These are phyloP conservation scores for Euphrasia confusa DNA, from an alignment of 257 asterid genomes.

Conservation along the genomic window DNA sequence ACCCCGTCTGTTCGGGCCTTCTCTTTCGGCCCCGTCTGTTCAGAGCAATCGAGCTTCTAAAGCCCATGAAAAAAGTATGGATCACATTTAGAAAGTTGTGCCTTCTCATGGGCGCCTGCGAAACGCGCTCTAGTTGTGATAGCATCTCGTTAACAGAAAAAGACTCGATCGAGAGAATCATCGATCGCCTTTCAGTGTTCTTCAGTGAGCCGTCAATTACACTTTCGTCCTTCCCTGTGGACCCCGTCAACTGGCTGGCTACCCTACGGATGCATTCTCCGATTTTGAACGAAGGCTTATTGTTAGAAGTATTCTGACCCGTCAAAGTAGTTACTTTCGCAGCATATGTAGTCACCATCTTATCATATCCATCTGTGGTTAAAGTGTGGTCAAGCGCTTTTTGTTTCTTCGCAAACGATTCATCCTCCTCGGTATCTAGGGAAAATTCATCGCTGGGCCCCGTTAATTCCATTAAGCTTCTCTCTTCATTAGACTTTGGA, in stretches of 20 bases:
- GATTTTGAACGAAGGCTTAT: constrained; percentile 75
- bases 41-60: constrained; percentile 49
- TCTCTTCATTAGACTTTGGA: constrained; percentile 45
- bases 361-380: constrained; percentile 45
- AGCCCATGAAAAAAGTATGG: constrained; percentile 42
- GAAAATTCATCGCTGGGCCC: constrained; percentile 32
- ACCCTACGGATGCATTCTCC: constrained; percentile 93
- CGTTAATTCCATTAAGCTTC: constrained; percentile 58
- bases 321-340: constrained; percentile 49
- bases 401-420: constrained; percentile 41
- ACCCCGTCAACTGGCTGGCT: constrained; percentile 78
- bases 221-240: constrained; percentile 38
- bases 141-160: constrained; percentile 50
- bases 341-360: constrained; percentile 39
- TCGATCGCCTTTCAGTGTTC: constrained; percentile 35
- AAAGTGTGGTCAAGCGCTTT: constrained; percentile 40
- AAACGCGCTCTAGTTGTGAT: constrained; percentile 54
- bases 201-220: constrained; percentile 37
- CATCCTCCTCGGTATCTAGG: constrained; percentile 50
- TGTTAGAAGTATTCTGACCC: constrained; percentile 32
- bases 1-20: constrained; percentile 31
- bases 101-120: constrained; percentile 46
- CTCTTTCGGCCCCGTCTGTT: constrained; percentile 50
- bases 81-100: constrained; percentile 29
- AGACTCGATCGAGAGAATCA: constrained; percentile 35